These are phyloP conservation scores for Coemansia sp. DNA, from an alignment of 192 early-diverging fungal genomes.

Conservation along the genomic window DNA sequence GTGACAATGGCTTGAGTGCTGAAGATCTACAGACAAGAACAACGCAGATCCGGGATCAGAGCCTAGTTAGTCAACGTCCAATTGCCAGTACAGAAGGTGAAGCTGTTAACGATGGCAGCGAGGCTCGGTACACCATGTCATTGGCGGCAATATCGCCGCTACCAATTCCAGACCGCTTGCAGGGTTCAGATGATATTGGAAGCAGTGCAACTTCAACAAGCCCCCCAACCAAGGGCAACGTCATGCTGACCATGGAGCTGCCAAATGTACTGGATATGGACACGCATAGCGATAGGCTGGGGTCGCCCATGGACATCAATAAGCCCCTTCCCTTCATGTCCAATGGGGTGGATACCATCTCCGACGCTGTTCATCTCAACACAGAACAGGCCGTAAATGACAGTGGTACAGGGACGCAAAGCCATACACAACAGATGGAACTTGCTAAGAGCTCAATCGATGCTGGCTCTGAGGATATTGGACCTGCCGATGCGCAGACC, in stretches of 20 bases:
- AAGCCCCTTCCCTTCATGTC: constrained; percentile 38
- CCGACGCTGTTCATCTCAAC: background rate
- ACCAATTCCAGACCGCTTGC: constrained; percentile 12
- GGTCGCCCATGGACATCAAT: constrained; percentile 17
- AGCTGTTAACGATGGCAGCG: background rate
- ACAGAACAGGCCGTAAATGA: background rate
- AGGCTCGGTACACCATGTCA: background rate
- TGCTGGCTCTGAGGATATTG: background rate
- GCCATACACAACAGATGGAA: background rate
- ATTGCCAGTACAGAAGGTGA: background rate
- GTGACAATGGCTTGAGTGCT: background rate
- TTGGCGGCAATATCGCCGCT: constrained; percentile 13
- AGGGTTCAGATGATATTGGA: background rate
- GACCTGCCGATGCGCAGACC: background rate
- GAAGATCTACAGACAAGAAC: background rate
- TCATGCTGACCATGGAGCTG: constrained; percentile 13
- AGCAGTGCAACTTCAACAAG: background rate
- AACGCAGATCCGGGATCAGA: background rate
- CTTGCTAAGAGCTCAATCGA: background rate
- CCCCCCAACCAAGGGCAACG: background rate
- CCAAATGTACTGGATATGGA: background rate
- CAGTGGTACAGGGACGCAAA: background rate
- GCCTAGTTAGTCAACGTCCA: background rate
- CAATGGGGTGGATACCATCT: background rate
- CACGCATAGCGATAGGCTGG: constrained; percentile 1